phyloP scores from a whole-genome alignment of 176 grass and related monocot species.

The Puya raimondii region DNA sequence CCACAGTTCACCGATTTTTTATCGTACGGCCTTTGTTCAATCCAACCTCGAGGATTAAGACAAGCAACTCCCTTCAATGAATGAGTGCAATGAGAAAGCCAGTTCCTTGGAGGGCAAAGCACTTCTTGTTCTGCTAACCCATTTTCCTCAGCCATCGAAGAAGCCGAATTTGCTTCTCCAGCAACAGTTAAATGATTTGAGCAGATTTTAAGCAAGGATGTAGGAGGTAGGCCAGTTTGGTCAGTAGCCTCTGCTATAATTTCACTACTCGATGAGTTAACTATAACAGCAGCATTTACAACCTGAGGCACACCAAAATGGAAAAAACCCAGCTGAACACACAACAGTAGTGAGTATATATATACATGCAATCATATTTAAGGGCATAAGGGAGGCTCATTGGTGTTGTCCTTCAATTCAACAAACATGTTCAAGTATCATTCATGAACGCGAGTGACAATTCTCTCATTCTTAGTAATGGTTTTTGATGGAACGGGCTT shows the following conservation, averaged over 20 bases:
- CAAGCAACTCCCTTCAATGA: conserved; percentile 43
- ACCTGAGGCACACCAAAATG: conserved; percentile 30
- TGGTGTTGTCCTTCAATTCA: no score
- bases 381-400: neutral
- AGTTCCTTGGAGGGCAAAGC: neutral
- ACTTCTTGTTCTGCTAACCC: neutral
- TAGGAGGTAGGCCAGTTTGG: conserved; percentile 23
- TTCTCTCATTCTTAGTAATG: no score
- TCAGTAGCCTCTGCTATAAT: conserved; percentile 61
- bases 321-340: neutral
- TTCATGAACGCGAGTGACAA: no score
- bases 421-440: no score
- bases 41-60: conserved; percentile 75
- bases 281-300: conserved; percentile 67
- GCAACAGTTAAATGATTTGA: conserved; percentile 4
- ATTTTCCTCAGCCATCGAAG: conserved; percentile 3
- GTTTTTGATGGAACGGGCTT: no score
- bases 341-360: neutral
- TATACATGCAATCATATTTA: neutral
- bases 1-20: conserved; percentile 15
- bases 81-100: conserved; percentile 12
- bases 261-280: conserved; percentile 61
- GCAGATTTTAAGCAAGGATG: conserved; percentile 15
- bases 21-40: conserved; percentile 20
- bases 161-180: conserved; percentile 12